A percentile compares a stretch with the other conserved stretches of the same genome.
These are phyloP conservation scores for Suillus plorans DNA, from an alignment of 768 basidiomycete genomes.

Conservation along the genomic window DNA sequence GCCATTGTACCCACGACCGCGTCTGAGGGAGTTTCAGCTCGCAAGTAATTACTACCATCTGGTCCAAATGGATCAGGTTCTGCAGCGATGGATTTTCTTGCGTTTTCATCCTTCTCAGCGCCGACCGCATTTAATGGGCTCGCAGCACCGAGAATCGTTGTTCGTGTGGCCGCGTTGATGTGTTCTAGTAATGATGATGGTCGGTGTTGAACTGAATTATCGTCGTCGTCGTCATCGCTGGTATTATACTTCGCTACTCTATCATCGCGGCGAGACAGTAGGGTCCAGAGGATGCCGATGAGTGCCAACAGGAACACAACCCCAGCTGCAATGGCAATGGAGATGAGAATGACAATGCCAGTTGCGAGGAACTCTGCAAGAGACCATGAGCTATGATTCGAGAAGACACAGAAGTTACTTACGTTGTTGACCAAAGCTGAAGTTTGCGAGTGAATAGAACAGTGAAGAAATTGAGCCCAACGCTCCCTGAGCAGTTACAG, in stretches of 20 bases:
- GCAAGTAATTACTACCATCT: conserved; percentile 74
- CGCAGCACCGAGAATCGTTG: conserved; percentile 67
- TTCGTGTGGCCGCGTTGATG: conserved; percentile 87
- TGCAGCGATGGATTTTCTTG: conserved; percentile 33
- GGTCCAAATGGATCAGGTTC: conserved; percentile 63
- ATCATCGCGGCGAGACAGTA: conserved; percentile 82
- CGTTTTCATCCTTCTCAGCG: conserved; percentile 54
- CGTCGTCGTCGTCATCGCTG: conserved; percentile 70
- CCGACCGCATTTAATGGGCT: conserved; percentile 38
- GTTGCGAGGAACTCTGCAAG: conserved; percentile 78
- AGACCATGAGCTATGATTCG: conserved; percentile 12
- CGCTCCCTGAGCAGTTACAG: conserved; percentile 62
- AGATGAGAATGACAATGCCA: conserved; percentile 94
- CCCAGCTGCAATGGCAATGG: conserved; percentile 94
- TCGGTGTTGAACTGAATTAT: conserved; percentile 73
- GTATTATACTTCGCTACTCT: conserved; percentile 61
- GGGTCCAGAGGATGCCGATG: conserved; percentile 84
- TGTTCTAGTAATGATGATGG: conserved; percentile 88
- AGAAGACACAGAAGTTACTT: conserved; percentile 32
- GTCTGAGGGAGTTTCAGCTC: conserved; percentile 81
- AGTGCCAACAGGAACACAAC: conserved; percentile 86
- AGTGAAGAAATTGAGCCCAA: conserved; percentile 73
- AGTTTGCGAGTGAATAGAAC: conserved; percentile 78
- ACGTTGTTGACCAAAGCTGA: conserved; percentile 75
- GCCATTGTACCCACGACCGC: conserved; percentile 59